These are phyloP conservation scores for Aspergillus calidoustus DNA, from an alignment of 2,329 filamentous ascomycete species.

Conservation along the genomic window DNA sequence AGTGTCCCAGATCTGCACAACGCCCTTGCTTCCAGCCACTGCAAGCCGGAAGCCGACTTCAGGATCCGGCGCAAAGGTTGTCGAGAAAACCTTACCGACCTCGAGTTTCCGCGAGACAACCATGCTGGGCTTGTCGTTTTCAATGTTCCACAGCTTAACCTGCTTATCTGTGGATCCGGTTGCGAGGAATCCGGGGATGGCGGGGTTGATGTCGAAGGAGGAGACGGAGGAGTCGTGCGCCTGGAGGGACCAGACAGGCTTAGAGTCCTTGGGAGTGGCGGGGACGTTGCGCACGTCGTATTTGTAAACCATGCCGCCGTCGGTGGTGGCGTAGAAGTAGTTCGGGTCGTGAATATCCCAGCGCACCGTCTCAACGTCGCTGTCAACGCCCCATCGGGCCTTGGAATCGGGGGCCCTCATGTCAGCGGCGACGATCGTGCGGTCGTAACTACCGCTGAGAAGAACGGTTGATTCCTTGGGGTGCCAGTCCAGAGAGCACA, in stretches of 20 bases:
- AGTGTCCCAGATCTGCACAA: conserved; percentile 94
- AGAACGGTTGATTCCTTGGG: conserved; percentile 83
- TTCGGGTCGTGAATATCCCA: conserved; percentile 95
- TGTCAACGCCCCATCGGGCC: conserved; percentile 90
- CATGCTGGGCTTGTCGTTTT: conserved; percentile 79
- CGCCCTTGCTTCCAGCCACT: conserved; percentile 92
- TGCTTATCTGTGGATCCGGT: conserved; percentile 94
- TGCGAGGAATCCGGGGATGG: conserved; percentile 88
- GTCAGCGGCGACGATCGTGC: conserved; percentile 90
- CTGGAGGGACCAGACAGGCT: conserved; percentile 91
- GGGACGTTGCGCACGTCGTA: conserved; percentile 83
- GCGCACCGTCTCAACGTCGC: conserved; percentile 87
- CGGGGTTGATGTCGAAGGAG: conserved; percentile 87
- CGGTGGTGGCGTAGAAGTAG: conserved; percentile 94
- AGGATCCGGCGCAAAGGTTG: conserved; percentile 84
- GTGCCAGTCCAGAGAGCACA: conserved; percentile 96
- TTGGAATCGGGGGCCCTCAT: conserved; percentile 90
- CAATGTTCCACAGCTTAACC: conserved; percentile 96
- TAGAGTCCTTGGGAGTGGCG: conserved; percentile 72
- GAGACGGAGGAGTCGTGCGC: conserved; percentile 93
- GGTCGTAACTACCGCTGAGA: conserved; percentile 91
- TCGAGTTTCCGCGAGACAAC: conserved; percentile 90
- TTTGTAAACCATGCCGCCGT: conserved; percentile 88
- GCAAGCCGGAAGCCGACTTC: conserved; percentile 91
- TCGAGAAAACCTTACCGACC: conserved; percentile 92